phyloP scores from a whole-genome alignment of 2,329 filamentous ascomycete genomes.

The Plectosphaerella plurivora region DNA sequence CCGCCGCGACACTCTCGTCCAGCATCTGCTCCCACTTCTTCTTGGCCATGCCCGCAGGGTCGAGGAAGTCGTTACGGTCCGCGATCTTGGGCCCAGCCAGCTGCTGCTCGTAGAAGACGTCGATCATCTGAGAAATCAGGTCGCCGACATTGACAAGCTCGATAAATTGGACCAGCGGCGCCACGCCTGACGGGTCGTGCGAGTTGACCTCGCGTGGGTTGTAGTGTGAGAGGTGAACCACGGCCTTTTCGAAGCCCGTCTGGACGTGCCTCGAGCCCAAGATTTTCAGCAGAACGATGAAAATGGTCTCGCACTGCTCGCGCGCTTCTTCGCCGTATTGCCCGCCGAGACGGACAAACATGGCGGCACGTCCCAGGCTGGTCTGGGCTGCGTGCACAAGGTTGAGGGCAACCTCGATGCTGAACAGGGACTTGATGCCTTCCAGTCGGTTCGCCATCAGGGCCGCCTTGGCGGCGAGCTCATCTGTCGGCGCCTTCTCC shows the following conservation, averaged over 20 bases:
- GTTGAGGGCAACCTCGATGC: conserved; percentile 88
- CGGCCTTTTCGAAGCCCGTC: conserved; percentile 88
- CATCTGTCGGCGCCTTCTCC: conserved; percentile 74
- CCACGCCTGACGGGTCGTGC: conserved; percentile 68
- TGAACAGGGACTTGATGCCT: conserved; percentile 92
- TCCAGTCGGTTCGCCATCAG: conserved; percentile 94
- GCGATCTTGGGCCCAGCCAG: conserved; percentile 76
- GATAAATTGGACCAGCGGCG: conserved; percentile 89
- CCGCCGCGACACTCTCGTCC: conserved; percentile 91
- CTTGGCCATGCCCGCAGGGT: conserved; percentile 88
- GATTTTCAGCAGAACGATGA: conserved; percentile 77
- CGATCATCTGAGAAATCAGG: conserved; percentile 97
- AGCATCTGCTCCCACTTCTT: conserved; percentile 99
- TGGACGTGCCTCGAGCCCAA: conserved; percentile 85
- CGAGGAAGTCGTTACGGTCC: conserved; percentile 91
- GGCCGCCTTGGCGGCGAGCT: conserved; percentile 94
- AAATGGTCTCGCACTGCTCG: conserved; percentile 86
- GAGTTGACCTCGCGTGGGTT: conserved; percentile 79
- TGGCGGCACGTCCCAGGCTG: conserved; percentile 77
- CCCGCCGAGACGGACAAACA: conserved; percentile 76
- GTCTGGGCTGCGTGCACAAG: conserved; percentile 86
- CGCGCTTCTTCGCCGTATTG: conserved; percentile 77
- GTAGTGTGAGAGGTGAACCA: conserved; percentile 85
- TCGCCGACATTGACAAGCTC: conserved; percentile 98
- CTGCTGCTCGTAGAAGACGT: conserved; percentile 97